These are phyloP conservation scores for Scutellaria minor DNA, from an alignment of 257 asterid species.

Conservation along the genomic window DNA sequence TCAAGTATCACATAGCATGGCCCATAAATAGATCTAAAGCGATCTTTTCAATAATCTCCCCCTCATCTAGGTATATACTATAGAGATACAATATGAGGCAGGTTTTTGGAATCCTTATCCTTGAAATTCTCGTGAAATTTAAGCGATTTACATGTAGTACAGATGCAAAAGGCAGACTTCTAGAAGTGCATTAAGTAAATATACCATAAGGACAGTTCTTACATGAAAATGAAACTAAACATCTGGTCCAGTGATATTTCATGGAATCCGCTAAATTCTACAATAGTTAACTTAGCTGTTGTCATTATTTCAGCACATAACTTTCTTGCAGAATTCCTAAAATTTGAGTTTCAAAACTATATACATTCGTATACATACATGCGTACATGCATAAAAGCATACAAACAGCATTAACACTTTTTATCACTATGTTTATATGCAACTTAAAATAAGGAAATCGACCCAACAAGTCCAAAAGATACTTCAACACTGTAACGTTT, in stretches of 20 bases:
- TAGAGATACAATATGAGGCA: slow-evolving; percentile 20
- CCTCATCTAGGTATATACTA: slow-evolving; percentile 1
- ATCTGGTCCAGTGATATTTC: not conserved
- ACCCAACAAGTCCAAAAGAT: slow-evolving; percentile 17
- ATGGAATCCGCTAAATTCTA: not conserved
- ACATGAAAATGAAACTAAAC: not conserved
- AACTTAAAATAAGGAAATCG: not conserved
- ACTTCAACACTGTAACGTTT: not conserved
- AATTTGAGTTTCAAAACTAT: not conserved
- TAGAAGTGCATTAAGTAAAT: not conserved
- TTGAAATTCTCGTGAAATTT: slow-evolving; percentile 15
- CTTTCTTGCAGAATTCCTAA: not conserved
- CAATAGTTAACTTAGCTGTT: slow-evolving; percentile 4
- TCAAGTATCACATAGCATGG: slow-evolving; percentile 16
- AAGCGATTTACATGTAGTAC: slow-evolving; percentile 14
- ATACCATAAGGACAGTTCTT: slow-evolving; percentile 9
- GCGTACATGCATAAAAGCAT: too few relatives aligned
- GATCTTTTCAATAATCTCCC: not conserved
- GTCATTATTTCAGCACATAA: slow-evolving; percentile 12
- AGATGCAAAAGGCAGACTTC: slow-evolving; percentile 15
- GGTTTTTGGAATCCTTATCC: not conserved
- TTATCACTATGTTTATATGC: not conserved
- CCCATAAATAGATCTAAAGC: slow-evolving; percentile 13
- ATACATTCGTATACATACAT: too few relatives aligned
- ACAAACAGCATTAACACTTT: not conserved